These are phyloP conservation scores for Breynia disticha DNA, from an alignment of 441 rosid genomes.

Conservation along the genomic window DNA sequence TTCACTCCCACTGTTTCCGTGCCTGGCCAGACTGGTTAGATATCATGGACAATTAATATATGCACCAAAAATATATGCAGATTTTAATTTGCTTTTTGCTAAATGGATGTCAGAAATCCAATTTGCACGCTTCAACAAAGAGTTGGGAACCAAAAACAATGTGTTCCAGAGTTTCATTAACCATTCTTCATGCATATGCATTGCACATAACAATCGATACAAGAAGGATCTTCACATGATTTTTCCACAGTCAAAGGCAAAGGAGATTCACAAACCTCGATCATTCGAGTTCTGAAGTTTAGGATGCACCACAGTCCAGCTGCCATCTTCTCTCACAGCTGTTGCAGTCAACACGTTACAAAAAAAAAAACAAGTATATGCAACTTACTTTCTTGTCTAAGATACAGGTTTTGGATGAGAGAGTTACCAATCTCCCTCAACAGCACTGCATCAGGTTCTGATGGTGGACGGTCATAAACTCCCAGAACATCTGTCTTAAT, in stretches of 20 bases:
- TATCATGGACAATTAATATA: too few relatives aligned
- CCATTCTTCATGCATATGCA: too few relatives aligned
- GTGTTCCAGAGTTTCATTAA: too few relatives aligned
- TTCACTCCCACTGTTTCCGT: too few relatives aligned
- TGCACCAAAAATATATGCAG: too few relatives aligned
- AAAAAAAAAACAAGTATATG: background rate
- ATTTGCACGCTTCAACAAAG: too few relatives aligned
- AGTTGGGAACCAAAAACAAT: too few relatives aligned
- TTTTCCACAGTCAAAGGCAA: background rate
- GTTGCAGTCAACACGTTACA: constrained; percentile 10
- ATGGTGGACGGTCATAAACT: constrained; percentile 86
- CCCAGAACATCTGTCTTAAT: constrained; percentile 82
- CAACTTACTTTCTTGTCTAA: background rate
- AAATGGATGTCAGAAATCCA: too few relatives aligned
- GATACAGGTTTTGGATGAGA: constrained; percentile 4
- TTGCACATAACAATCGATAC: too few relatives aligned
- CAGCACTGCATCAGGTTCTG: constrained; percentile 61
- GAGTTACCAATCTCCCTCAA: constrained; percentile 74
- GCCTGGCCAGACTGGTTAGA: too few relatives aligned
- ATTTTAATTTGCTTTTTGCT: too few relatives aligned
- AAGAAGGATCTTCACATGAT: background rate
- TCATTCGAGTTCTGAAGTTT: constrained; percentile 23
- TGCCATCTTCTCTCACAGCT: constrained; percentile 81
- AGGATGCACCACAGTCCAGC: constrained; percentile 73
- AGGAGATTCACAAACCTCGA: constrained; percentile 38